Conservation (phyloP, 257 asterid species). For the Lavandula angustifolia region DNA sequence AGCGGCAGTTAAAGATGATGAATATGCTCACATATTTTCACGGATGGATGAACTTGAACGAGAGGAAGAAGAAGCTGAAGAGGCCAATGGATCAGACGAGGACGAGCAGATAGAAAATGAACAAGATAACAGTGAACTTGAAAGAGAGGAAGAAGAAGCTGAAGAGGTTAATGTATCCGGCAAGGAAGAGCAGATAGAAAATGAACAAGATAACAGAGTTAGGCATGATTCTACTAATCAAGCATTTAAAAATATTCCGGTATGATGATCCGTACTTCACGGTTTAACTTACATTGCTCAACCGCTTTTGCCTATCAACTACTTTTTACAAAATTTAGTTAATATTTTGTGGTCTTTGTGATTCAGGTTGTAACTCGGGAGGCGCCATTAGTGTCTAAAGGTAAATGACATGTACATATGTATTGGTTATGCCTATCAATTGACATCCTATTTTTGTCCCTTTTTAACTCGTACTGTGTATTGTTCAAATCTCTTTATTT, state of each 20-base stretch:
- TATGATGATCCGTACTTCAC: conserved; percentile 27
- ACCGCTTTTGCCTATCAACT: not conserved
- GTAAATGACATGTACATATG: conserved; percentile 35
- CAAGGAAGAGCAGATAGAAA: conserved; percentile 41
- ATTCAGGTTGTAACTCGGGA: conserved; percentile 59
- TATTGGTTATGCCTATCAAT: not conserved
- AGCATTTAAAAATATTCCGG: conserved; percentile 50
- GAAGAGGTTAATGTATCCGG: conserved; percentile 42
- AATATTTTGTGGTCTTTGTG: conserved; percentile 30
- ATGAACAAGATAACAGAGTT: conserved; percentile 32
- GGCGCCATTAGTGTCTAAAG: conserved; percentile 48
- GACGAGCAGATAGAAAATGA: conserved; percentile 42
- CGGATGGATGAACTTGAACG: conserved; percentile 73
- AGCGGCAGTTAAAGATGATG: conserved; percentile 59
- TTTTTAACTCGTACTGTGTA: too few relatives aligned
- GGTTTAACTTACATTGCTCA: conserved; percentile 6
- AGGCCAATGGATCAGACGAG: conserved; percentile 39
- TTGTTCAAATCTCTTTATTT: not conserved
- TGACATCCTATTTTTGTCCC: too few relatives aligned
- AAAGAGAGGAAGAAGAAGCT: conserved; percentile 81
- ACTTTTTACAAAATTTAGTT: conserved; percentile 9
- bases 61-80: conserved; percentile 73
- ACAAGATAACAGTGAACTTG: conserved; percentile 49
- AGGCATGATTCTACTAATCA: conserved; percentile 30
- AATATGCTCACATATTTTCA: conserved; percentile 53